These are phyloP conservation scores for Dictyostelium intermedium DNA, from an alignment of 78 protist species.

Conservation along the genomic window DNA sequence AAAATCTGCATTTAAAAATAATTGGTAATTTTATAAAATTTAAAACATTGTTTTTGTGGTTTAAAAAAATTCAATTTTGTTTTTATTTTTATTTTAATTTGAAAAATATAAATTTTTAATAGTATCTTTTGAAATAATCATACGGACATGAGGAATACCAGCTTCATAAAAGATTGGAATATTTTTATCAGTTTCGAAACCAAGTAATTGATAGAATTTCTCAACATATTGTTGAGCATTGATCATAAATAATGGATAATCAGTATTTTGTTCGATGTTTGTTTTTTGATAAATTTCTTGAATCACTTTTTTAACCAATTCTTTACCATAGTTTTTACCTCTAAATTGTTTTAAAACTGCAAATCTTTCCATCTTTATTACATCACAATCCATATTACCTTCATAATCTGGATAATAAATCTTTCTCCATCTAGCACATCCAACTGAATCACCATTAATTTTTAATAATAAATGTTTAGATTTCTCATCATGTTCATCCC, in stretches of 20 bases:
- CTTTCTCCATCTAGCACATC: conserved; percentile 45
- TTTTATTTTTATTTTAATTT: neutral
- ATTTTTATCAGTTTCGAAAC: conserved; percentile 37
- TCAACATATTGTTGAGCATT: conserved; percentile 78
- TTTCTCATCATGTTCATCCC: conserved; percentile 67
- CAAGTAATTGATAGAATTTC: conserved; percentile 3
- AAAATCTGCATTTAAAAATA: too few relatives aligned
- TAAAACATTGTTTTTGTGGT: too few relatives aligned
- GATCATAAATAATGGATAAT: conserved; percentile 49
- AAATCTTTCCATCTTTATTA: conserved; percentile 61
- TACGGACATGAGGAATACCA: conserved; percentile 62
- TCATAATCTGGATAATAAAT: conserved; percentile 42
- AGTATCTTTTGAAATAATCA: conserved; percentile 16
- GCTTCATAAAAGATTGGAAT: conserved; percentile 68
- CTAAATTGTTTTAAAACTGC: conserved; percentile 40
- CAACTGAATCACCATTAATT: conserved; percentile 44
- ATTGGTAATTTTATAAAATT: too few relatives aligned
- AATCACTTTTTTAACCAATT: conserved; percentile 37
- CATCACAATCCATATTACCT: conserved; percentile 40
- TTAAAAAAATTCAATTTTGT: too few relatives aligned
- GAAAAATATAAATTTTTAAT: conserved; percentile 9
- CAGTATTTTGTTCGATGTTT: neutral
- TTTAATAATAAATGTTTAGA: conserved; percentile 26
- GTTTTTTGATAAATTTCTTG: conserved; percentile 20
- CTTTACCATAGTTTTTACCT: conserved; percentile 52